Conservation (phyloP, 1,284 basidiomycete species). For the Marasmius sp. region DNA sequence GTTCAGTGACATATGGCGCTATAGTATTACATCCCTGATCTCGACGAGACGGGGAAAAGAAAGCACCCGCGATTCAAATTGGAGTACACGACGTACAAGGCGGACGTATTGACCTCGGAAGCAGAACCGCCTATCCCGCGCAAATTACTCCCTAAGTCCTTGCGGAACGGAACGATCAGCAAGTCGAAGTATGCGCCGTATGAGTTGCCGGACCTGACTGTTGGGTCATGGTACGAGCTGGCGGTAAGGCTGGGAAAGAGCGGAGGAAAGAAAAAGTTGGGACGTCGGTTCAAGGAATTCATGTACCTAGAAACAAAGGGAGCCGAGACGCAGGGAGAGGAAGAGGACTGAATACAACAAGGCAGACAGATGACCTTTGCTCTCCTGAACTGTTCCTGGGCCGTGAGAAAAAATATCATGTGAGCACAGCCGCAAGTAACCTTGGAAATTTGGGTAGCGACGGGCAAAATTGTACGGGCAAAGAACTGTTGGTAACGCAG, state of each 20-base stretch:
- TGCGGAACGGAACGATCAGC: slow-evolving; percentile 41
- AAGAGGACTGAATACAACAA: not conserved
- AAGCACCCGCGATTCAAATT: slow-evolving; percentile 68
- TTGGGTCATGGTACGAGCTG: slow-evolving; percentile 74
- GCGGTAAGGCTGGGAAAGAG: slow-evolving; percentile 58
- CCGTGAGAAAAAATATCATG: not conserved
- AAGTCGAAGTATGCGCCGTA: slow-evolving; percentile 70
- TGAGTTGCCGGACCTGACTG: slow-evolving; percentile 72
- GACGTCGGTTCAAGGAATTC: slow-evolving; percentile 62
- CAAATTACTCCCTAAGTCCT: slow-evolving; percentile 58
- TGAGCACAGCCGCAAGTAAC: slow-evolving; percentile 2
- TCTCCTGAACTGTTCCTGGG: not conserved
- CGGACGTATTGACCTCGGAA: slow-evolving; percentile 30
- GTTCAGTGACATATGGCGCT: slow-evolving; percentile 12
- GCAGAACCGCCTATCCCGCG: slow-evolving; percentile 62
- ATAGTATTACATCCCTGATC: slow-evolving; percentile 77
- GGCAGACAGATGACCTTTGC: not conserved
- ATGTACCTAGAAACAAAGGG: slow-evolving; percentile 58
- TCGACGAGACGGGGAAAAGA: slow-evolving; percentile 55
- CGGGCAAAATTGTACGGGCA: not conserved
- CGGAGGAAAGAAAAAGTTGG: slow-evolving; percentile 57
- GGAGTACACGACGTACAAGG: slow-evolving; percentile 75
- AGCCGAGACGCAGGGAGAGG: not conserved
- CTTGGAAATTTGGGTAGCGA: slow-evolving; percentile 1
- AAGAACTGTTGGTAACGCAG: not conserved